A percentile compares a stretch with the other conserved stretches of the same genome.
Evolutionary conservation across 2,329 filamentous ascomycete genomes (phyloP).

Genomic region (Thelonectria rubi): DNA sequence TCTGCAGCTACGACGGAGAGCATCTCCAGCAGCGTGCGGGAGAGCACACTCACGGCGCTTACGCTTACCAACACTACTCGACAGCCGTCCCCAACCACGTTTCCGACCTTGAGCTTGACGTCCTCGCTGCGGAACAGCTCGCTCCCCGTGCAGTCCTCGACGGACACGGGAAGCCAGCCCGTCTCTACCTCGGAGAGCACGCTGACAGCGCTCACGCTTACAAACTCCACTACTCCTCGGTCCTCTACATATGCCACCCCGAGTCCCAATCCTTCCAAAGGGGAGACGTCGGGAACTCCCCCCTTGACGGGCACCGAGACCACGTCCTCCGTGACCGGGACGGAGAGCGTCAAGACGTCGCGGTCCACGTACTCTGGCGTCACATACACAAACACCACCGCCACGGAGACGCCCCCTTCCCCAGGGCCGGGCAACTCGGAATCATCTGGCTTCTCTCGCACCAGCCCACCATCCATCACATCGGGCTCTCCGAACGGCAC

Average conservation of each 20-base stretch:
- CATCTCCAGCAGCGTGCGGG: neutral
- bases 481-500: constrained; percentile 10
- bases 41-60: neutral
- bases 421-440: neutral
- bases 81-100: neutral
- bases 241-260: neutral
- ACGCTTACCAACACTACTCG: neutral
- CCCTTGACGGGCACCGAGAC: neutral
- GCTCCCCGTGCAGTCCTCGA: constrained; percentile 1
- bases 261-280: neutral
- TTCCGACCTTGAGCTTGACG: neutral
- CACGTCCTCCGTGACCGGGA: neutral
- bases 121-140: neutral
- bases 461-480: neutral
- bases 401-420: neutral
- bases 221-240: neutral
- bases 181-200: neutral
- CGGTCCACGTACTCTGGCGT: neutral
- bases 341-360: neutral
- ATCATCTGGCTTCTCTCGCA: neutral
- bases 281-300: neutral
- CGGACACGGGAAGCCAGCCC: neutral
- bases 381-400: neutral
- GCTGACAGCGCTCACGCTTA: neutral
- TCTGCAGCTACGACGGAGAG: neutral